Percentiles rank a stretch among this genome's conserved stretches.
Conservation (phyloP, 1,139 yeast species). For the Suhomyces panamericanus region DNA sequence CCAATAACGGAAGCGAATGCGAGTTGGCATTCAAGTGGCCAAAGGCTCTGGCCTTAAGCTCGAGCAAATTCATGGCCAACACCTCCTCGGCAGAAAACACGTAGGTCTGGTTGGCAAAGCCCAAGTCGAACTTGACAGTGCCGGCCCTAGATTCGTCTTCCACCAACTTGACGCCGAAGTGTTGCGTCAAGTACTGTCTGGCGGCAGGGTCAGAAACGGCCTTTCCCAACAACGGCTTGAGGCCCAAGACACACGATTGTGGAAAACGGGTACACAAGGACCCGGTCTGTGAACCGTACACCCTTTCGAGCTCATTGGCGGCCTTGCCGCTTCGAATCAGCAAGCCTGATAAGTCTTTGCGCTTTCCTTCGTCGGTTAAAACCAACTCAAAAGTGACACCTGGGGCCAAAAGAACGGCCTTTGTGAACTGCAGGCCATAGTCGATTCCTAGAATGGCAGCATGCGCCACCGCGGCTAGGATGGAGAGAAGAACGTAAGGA, state of each 20-base stretch:
- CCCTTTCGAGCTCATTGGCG: conserved; percentile 59
- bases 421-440: conserved; percentile 84
- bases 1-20: conserved; percentile 33
- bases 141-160: conserved; percentile 41
- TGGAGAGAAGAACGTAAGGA: conserved; percentile 9
- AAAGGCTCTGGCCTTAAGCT: conserved; percentile 65
- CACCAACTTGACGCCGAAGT: conserved; percentile 62
- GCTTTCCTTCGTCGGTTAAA: conserved; percentile 83
- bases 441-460: conserved; percentile 85
- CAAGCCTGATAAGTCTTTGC: conserved; percentile 83
- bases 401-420: conserved; percentile 89
- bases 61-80: conserved; percentile 77
- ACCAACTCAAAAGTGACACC: conserved; percentile 86
- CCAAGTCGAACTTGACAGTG: conserved; percentile 58
- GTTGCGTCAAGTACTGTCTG: conserved; percentile 46
- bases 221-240: conserved; percentile 73
- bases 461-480: conserved; percentile 17
- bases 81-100: conserved; percentile 66
- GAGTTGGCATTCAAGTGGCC: conserved; percentile 36
- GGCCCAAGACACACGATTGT: conserved; percentile 60
- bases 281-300: conserved; percentile 76
- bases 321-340: conserved; percentile 50
- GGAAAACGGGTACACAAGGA: conserved; percentile 77
- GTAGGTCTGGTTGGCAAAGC: conserved; percentile 43
- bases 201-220: conserved; percentile 49